Percentiles rank a stretch among this genome's conserved stretches.
Conservation (phyloP, 768 basidiomycete species). For the Phylloporus sp. region DNA sequence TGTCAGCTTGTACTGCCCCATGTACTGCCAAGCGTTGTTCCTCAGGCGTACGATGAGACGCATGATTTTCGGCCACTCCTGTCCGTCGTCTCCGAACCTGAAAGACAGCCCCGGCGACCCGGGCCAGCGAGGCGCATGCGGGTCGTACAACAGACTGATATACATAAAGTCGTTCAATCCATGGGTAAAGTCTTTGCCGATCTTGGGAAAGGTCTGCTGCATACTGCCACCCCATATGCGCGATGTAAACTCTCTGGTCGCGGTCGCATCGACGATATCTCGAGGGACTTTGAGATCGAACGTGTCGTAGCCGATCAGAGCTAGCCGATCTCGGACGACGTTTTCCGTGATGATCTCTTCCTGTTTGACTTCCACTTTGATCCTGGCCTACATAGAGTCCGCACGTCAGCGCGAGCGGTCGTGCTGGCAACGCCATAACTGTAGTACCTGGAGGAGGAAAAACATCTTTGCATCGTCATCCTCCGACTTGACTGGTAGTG, state of each 20-base stretch:
- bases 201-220: constrained; percentile 3
- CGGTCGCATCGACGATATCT: constrained; percentile 6
- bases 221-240: constrained; percentile 10
- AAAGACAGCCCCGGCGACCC: constrained; percentile 13
- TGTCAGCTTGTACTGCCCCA: constrained; percentile 14
- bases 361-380: constrained; percentile 7
- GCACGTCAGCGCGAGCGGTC: not conserved
- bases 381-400: constrained; percentile 1
- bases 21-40: constrained; percentile 6
- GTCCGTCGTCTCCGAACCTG: constrained; percentile 3
- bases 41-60: constrained; percentile 11
- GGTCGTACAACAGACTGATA: constrained; percentile 2
- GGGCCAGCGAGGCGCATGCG: constrained; percentile 9
- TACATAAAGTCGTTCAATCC: constrained; percentile 17
- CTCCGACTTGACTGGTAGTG: constrained; percentile 5
- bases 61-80: constrained; percentile 12
- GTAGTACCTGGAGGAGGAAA: constrained; percentile 2
- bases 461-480: constrained; percentile 1
- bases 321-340: constrained; percentile 7
- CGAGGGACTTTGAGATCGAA: constrained; percentile 8
- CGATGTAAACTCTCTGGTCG: not conserved
- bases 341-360: constrained; percentile 5
- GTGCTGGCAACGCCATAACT: not conserved
- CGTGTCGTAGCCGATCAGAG: constrained; percentile 1
- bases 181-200: constrained; percentile 4